Percentiles rank a stretch among this genome's conserved stretches.
These are phyloP conservation scores for Blastobotrys persicus DNA, from an alignment of 1,139 yeast species.

Conservation along the genomic window DNA sequence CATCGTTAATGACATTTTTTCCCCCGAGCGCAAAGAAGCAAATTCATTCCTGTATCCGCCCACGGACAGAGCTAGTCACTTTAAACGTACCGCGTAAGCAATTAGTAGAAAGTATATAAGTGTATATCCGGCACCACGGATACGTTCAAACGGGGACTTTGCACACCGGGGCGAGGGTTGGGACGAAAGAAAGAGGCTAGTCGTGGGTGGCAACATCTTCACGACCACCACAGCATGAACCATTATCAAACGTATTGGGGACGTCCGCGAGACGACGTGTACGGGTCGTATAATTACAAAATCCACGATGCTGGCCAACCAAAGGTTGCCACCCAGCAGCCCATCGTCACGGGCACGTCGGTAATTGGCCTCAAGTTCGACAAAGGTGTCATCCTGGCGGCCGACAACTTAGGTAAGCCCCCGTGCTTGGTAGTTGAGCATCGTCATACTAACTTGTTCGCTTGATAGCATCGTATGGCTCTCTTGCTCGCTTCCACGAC, in stretches of 20 bases:
- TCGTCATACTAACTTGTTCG: too few species aligned
- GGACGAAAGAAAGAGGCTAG: background rate
- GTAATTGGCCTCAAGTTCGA: slow-evolving; percentile 88
- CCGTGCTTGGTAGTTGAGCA: too few species aligned
- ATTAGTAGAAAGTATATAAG: too few species aligned
- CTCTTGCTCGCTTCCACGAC: slow-evolving; percentile 80
- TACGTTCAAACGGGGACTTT: background rate
- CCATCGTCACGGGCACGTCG: slow-evolving; percentile 94
- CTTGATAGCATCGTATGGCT: slow-evolving; percentile 77
- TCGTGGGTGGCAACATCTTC: background rate
- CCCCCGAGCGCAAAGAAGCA: too few species aligned
- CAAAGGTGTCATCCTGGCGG: slow-evolving; percentile 90
- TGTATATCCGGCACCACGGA: too few species aligned
- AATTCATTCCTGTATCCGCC: too few species aligned
- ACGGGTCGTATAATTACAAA: slow-evolving; percentile 71
- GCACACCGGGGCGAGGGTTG: background rate
- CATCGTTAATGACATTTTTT: background rate
- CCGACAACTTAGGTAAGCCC: slow-evolving; percentile 74
- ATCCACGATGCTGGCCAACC: slow-evolving; percentile 70
- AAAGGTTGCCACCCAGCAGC: slow-evolving; percentile 83
- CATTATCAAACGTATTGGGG: slow-evolving; percentile 98
- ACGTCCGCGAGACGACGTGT: slow-evolving; percentile 77
- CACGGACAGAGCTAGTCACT: too few species aligned
- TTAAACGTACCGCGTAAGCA: too few species aligned
- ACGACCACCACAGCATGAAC: slow-evolving; percentile 52